Evolutionary conservation across 176 grass and related monocot species (phyloP), one percentile per base, ranked within the genome.

Genomic region (Cocos nucifera): DNA sequence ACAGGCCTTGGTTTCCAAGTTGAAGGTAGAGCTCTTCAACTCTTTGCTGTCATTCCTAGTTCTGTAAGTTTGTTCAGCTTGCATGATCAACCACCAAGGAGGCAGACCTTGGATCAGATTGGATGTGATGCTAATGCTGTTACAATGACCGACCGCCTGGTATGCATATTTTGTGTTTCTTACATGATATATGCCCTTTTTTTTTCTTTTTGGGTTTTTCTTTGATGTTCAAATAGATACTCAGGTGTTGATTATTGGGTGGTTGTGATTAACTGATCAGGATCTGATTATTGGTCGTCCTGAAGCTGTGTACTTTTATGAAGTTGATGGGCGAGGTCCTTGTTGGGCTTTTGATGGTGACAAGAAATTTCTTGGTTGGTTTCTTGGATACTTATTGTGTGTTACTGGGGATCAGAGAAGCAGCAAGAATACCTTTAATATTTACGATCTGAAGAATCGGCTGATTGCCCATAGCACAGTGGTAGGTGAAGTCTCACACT

Each of bases 281-380:
- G 87, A 98, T 77, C 71, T 98, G 49, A 83, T 98, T 62, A 69
- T 92, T 54, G 84, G 93, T 73, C 78, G 81, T 63, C 81, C 87
- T 51, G 93, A 98, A 92, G 87, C 93, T 77, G 93, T 98, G 19
- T 92, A 98, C 80, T 98, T 98, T 54, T 98, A 92, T 70, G 84
- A 92, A 68, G 68, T 87, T 23, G 84, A 98, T 81, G 93, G 87
- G 44, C 75, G 87, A 86, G 93, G 93, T 64, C 88, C 87, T 72
- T 98, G 88, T 67, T 92, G 88, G 93, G 93, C 93, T 69, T 92
- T 98, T 71, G 93, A 98, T 71, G 88, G 93, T 61, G 82, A 89
- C 65, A 92, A 98, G 69, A 92, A 81, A 62, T 92, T 98, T 61
- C 67, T 89, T 50, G 84, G 93, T 52, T 98, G 93, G 88, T 98